Conservation (phyloP, 2,329 filamentous ascomycete species). For the Bipolaris sorokiniana region DNA sequence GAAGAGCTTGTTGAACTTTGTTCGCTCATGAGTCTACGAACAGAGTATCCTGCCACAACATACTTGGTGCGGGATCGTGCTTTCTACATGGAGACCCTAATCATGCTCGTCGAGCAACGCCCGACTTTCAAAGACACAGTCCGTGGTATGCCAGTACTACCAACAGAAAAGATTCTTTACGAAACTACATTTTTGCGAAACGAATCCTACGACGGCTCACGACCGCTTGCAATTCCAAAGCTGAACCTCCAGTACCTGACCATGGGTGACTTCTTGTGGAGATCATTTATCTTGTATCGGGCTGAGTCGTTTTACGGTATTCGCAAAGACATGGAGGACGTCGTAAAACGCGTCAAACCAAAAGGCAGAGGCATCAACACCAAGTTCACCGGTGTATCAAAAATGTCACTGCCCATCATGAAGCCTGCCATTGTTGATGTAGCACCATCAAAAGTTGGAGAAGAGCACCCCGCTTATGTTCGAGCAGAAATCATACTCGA, state of each 20-base stretch:
- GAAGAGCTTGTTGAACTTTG: slow-evolving; percentile 75
- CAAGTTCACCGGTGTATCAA: slow-evolving; percentile 82
- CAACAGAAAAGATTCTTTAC: slow-evolving; percentile 82
- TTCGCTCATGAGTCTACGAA: slow-evolving; percentile 75
- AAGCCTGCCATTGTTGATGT: slow-evolving; percentile 89
- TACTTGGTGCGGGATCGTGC: slow-evolving; percentile 67
- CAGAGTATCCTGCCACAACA: slow-evolving; percentile 76
- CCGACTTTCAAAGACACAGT: slow-evolving; percentile 83
- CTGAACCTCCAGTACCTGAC: slow-evolving; percentile 95
- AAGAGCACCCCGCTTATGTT: slow-evolving; percentile 80
- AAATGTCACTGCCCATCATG: slow-evolving; percentile 86
- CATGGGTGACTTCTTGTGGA: slow-evolving; percentile 95
- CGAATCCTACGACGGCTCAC: slow-evolving; percentile 84
- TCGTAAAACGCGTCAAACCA: slow-evolving; percentile 79
- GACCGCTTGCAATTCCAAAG: slow-evolving; percentile 88
- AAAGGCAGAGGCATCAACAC: slow-evolving; percentile 68
- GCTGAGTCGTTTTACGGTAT: slow-evolving; percentile 94
- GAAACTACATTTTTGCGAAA: slow-evolving; percentile 79
- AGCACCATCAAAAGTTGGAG: slow-evolving; percentile 80
- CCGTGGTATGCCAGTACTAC: slow-evolving; percentile 74
- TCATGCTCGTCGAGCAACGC: slow-evolving; percentile 76
- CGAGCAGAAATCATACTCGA: slow-evolving; percentile 86
- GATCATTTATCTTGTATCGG: slow-evolving; percentile 86
- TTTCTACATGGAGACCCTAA: slow-evolving; percentile 73
- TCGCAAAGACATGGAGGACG: slow-evolving; percentile 85